A percentile compares a stretch with the other conserved stretches of the same genome.
phyloP scores from a whole-genome alignment of 192 early-diverging fungal genomes.

The Backusella parvicylindrica region DNA sequence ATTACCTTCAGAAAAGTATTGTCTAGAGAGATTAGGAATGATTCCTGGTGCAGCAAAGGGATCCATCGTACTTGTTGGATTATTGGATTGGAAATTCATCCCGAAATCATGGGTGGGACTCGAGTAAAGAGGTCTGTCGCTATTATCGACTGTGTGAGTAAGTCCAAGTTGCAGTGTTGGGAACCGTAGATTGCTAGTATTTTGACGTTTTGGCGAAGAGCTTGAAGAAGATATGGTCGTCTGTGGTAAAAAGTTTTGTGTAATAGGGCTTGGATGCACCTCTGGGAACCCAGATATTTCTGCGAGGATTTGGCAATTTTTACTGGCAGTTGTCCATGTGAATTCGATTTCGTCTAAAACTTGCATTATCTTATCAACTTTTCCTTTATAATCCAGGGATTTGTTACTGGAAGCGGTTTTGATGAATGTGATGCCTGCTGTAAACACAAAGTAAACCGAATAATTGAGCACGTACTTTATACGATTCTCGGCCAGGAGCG shows the following conservation, averaged over 20 bases:
- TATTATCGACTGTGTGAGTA: background rate
- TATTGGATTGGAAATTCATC: background rate
- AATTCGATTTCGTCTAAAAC: conserved; percentile 15
- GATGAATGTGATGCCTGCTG: conserved; percentile 30
- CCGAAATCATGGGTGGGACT: background rate
- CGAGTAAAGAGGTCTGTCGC: background rate
- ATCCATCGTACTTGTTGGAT: conserved; percentile 8
- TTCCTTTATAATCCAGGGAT: conserved; percentile 11
- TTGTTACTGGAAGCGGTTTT: conserved; percentile 10
- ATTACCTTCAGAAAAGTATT: background rate
- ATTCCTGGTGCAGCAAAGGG: conserved; percentile 32
- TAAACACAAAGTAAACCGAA: conserved; percentile 26
- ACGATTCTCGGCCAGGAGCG: conserved; percentile 3
- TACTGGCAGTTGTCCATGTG: conserved; percentile 23
- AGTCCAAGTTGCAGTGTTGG: background rate
- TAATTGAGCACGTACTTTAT: conserved; percentile 20
- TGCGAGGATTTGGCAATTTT: conserved; percentile 23
- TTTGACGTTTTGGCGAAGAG: background rate
- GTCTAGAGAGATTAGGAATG: background rate
- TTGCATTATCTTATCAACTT: conserved; percentile 19
- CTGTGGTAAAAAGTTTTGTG: background rate
- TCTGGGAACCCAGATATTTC: conserved; percentile 19
- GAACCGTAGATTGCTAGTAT: background rate
- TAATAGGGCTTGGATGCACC: background rate
- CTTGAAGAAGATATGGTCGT: background rate